Percentiles rank a stretch among this genome's conserved stretches.
These are phyloP conservation scores for Wickerhamomyces sp. DNA, from an alignment of 1,139 yeast genomes.

Conservation along the genomic window DNA sequence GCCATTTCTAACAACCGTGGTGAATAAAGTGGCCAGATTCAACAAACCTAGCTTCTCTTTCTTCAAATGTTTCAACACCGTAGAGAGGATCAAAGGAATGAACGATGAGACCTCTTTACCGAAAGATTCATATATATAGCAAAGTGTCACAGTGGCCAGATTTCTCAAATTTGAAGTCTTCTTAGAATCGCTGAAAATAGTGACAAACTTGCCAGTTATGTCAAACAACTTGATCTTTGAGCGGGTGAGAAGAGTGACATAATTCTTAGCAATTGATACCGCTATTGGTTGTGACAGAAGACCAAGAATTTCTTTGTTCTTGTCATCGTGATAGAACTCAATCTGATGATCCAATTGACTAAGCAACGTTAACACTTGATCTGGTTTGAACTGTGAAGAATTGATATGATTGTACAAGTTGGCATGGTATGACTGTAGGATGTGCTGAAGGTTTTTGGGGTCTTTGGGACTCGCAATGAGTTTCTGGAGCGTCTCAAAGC, in stretches of 20 bases:
- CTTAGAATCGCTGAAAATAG: slow-evolving; percentile 17
- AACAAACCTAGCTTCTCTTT: slow-evolving; percentile 18
- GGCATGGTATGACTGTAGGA: slow-evolving; percentile 7
- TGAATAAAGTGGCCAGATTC: slow-evolving; percentile 15
- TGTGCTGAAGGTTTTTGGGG: slow-evolving; percentile 1
- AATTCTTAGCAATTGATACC: slow-evolving; percentile 19
- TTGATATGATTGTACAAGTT: slow-evolving; percentile 8
- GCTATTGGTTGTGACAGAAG: slow-evolving; percentile 14
- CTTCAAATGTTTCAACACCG: slow-evolving; percentile 28
- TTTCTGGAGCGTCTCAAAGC: too few species aligned
- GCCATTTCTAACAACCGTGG: slow-evolving; percentile 18
- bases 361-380: slow-evolving; percentile 4
- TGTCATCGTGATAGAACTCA: slow-evolving; percentile 19
- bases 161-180: slow-evolving; percentile 10
- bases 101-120: slow-evolving; percentile 28
- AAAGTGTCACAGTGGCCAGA: slow-evolving; percentile 14
- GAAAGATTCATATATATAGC: slow-evolving; percentile 26
- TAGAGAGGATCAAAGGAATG: slow-evolving; percentile 25
- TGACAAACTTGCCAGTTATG: slow-evolving; percentile 20
- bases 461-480: too few species aligned
- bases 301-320: slow-evolving; percentile 10
- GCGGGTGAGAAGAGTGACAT: slow-evolving; percentile 14
- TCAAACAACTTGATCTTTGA: slow-evolving; percentile 19
- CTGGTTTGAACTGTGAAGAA: slow-evolving; percentile 1
- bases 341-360: slow-evolving; percentile 14